These are phyloP conservation scores for Scutellaria baicalensis DNA, from an alignment of 257 asterid genomes.

Conservation along the genomic window DNA sequence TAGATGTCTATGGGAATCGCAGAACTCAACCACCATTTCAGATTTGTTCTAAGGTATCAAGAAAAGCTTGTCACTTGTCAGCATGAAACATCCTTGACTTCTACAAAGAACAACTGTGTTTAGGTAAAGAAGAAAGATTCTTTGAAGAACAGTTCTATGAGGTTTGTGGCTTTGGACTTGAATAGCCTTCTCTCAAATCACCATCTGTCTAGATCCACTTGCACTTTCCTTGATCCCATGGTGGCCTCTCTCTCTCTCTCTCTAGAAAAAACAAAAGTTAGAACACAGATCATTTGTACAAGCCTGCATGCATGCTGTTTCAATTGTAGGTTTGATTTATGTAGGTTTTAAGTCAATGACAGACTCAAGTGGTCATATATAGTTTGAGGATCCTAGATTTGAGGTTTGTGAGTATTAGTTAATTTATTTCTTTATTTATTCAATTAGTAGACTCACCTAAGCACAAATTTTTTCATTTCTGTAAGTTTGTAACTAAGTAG, in stretches of 20 bases:
- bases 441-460: too few species aligned
- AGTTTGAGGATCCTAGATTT: neutral
- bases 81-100: neutral
- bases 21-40: constrained; percentile 28
- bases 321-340: neutral
- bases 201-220: neutral
- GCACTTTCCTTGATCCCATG: neutral
- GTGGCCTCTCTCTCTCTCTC: neutral
- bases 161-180: neutral
- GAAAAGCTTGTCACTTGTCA: neutral
- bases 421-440: too few species aligned
- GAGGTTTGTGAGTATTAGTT: neutral
- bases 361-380: too few species aligned
- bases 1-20: constrained; percentile 69
- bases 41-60: constrained; percentile 19
- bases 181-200: neutral
- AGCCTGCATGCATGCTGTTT: neutral
- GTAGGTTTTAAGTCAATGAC: neutral
- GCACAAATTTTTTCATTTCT: too few species aligned
- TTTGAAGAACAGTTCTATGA: neutral
- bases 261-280: neutral
- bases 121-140: neutral
- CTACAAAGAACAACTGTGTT: neutral
- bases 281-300: neutral
- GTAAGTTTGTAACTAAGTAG: too few species aligned